Evolutionary conservation across 768 basidiomycete genomes (phyloP).

Genomic region (Russula griseocarnosa): DNA sequence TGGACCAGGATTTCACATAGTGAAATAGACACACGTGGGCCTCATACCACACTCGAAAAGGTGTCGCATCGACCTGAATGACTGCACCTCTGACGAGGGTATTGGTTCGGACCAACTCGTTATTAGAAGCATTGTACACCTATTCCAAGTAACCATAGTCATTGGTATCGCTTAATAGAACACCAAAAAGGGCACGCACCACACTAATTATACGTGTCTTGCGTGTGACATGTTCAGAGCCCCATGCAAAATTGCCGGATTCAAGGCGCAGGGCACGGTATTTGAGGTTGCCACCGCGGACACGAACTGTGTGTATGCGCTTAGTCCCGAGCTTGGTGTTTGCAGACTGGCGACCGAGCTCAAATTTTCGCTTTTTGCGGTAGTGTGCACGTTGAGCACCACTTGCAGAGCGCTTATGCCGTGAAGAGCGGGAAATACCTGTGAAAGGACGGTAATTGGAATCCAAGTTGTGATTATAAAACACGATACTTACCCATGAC

Average conservation of each 20-base stretch:
- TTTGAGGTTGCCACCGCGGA: constrained; percentile 94
- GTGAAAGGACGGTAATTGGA: constrained; percentile 4
- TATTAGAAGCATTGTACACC: constrained; percentile 99
- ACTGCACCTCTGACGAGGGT: constrained; percentile 96
- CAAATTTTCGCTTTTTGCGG: constrained; percentile 99
- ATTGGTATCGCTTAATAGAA: background rate
- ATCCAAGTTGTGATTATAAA: background rate
- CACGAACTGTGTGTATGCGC: constrained; percentile 92
- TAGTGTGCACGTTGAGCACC: constrained; percentile 92
- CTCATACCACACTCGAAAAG: constrained; percentile 99
- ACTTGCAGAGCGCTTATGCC: constrained; percentile 94
- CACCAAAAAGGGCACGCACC: constrained; percentile 48
- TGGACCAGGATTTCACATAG: constrained; percentile 11
- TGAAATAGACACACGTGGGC: constrained; percentile 67
- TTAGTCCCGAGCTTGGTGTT: constrained; percentile 95
- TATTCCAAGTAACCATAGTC: constrained; percentile 33
- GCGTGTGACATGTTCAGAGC: constrained; percentile 85
- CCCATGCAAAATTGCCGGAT: constrained; percentile 98
- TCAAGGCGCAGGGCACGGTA: constrained; percentile 96
- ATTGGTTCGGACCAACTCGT: constrained; percentile 99
- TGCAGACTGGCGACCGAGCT: constrained; percentile 97
- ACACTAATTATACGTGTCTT: constrained; percentile 97
- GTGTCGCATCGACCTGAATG: constrained; percentile 96
- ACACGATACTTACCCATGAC: constrained; percentile 65
- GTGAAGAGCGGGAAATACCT: constrained; percentile 97